A percentile compares a stretch with the other conserved stretches of the same genome.
These are phyloP conservation scores for Podospora appendiculata DNA, from an alignment of 495 filamentous ascomycete species.

Conservation along the genomic window DNA sequence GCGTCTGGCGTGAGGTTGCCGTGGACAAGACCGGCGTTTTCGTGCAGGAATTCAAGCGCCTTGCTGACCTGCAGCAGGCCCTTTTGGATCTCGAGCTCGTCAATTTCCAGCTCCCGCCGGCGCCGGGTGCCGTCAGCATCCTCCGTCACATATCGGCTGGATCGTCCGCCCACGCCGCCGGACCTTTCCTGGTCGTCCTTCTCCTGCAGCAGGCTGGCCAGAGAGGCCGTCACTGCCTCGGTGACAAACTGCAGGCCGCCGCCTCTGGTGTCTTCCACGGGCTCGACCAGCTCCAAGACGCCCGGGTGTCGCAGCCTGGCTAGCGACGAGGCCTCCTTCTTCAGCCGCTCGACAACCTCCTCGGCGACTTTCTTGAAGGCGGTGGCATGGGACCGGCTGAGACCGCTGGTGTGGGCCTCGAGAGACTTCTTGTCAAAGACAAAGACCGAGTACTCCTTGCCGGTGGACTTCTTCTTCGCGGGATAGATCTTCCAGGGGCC, in stretches of 20 bases:
- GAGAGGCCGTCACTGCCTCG: constrained; percentile 77
- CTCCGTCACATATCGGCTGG: constrained; percentile 75
- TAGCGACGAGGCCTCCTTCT: constrained; percentile 81
- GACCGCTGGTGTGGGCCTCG: constrained; percentile 58
- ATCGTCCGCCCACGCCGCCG: constrained; percentile 55
- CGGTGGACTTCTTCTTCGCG: constrained; percentile 90
- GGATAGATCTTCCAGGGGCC: constrained; percentile 97
- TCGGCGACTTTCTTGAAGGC: constrained; percentile 72
- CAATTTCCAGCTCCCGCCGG: constrained; percentile 83
- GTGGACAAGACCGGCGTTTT: constrained; percentile 90
- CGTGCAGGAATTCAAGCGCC: constrained; percentile 91
- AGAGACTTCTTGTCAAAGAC: constrained; percentile 86
- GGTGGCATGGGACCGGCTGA: constrained; percentile 44
- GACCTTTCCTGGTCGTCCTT: constrained; percentile 82
- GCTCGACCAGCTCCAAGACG: constrained; percentile 86
- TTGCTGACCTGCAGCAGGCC: constrained; percentile 88
- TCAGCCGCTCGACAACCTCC: constrained; percentile 82
- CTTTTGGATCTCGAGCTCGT: constrained; percentile 97
- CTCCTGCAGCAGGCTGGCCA: constrained; percentile 75
- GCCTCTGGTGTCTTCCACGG: constrained; percentile 85
- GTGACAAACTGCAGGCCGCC: constrained; percentile 95
- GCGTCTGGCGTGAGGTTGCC: constrained; percentile 92
- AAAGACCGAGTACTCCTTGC: constrained; percentile 83
- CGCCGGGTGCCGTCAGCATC: constrained; percentile 65
- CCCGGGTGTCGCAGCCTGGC: constrained; percentile 83